Conservation (phyloP, 495 filamentous ascomycete species). For the Aspergillus taichungensis region DNA sequence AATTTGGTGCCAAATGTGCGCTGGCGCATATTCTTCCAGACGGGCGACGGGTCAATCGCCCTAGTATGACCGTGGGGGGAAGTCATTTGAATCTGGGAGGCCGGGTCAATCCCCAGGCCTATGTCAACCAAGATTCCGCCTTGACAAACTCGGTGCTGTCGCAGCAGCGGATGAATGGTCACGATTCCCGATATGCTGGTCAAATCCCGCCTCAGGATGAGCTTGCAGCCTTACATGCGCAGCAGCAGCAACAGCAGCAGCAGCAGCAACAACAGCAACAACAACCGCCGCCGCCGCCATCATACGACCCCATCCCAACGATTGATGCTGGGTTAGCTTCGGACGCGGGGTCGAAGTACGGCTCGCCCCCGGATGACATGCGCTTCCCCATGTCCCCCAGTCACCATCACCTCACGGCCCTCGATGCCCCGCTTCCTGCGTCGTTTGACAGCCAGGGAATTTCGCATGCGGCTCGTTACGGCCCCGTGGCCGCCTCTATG, state of each 20-base stretch:
- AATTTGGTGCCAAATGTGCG: constrained; percentile 95
- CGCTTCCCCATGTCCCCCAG: constrained; percentile 65
- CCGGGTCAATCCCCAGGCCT: constrained; percentile 60
- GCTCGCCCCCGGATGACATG: constrained; percentile 76
- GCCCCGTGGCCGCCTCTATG: constrained; percentile 85
- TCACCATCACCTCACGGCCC: constrained; percentile 58
- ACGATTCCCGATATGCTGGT: constrained; percentile 33
- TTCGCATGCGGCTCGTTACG: constrained; percentile 80
- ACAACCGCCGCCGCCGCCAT: not conserved
- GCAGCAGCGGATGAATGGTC: constrained; percentile 51
- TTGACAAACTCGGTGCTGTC: constrained; percentile 76
- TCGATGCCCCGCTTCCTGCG: constrained; percentile 88
- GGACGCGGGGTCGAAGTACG: constrained; percentile 70
- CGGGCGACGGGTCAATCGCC: constrained; percentile 77
- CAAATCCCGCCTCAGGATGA: constrained; percentile 34
- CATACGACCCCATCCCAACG: constrained; percentile 53
- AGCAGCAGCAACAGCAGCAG: constrained; percentile 23
- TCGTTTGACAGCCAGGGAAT: constrained; percentile 97
- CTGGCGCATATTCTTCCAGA: constrained; percentile 92
- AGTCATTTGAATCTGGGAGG: constrained; percentile 60
- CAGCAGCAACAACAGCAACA: constrained; percentile 9
- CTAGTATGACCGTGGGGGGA: constrained; percentile 35
- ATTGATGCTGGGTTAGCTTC: constrained; percentile 76
- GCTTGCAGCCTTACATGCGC: constrained; percentile 34
- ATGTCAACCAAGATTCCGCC: constrained; percentile 60